Base-by-base conservation (phyloP, 352 stramenopile genomes). In the Globisporangium solare region DNA sequence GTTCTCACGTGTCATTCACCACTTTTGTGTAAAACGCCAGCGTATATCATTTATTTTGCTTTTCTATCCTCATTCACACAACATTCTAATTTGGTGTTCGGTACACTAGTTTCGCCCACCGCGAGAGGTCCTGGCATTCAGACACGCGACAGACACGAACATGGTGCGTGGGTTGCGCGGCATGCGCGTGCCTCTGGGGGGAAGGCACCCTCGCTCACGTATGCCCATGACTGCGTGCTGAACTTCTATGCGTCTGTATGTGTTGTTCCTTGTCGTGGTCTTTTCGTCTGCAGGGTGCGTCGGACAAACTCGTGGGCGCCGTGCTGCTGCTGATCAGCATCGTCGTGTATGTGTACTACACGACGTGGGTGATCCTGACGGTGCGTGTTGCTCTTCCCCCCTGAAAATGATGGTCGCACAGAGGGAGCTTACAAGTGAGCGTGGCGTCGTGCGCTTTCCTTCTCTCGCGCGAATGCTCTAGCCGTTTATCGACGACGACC, bases 301-400 rank as follows among this genome's bases (percentile, higher is more conserved):
- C 76, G 17, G 88, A 97, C 49, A 91, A 96, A 60, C 61, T 66
- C 22, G 78, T 88, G n/a, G 88, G 88, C 7, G 58, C 79, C 42
- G 73, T 86, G 43, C 65, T 97, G 48, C 73, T 97, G 56, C 63
- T 80, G 21, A 70, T 94, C 41, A 94, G 80, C 64, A 68, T 95
- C 54, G 59, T 85, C 21, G 80, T 92, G 41, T 97, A 94, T 61
- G 72, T 93, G n/a, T 97, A 97, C 70, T 97, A 97, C 76, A 95
- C 83, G 21, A 64, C 86, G 18, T 97, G 88, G 88, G 88, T 97
- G 48, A 74, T 97, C 61, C 71, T 97, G 45, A 88, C 88, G 81
- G 88, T 97, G 70, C 43, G 64, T 35, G n/a, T n/a, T n/a, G n/a
- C n/a, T 6, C 27, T 35, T 8, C 27, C 27, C 7, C 10, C 7